Evolutionary conservation across 352 stramenopile species (phyloP).

Genomic region (Phytophthora ramorum): DNA sequence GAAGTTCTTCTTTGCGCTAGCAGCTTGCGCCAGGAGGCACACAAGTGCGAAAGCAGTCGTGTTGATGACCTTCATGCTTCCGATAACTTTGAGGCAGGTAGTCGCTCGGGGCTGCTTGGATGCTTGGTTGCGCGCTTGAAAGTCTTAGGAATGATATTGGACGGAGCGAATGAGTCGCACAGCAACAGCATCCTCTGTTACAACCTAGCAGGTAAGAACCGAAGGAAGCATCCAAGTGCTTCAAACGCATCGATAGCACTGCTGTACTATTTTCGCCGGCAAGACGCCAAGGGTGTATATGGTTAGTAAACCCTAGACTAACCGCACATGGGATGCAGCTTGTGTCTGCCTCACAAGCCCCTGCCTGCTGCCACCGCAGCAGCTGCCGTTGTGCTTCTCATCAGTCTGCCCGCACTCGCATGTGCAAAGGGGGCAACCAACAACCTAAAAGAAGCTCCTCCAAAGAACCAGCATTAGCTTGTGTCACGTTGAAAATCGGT

Average conservation of each 20-base stretch:
- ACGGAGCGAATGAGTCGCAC: neutral
- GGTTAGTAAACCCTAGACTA: no score
- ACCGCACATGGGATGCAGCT: no score
- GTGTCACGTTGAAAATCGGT: no score
- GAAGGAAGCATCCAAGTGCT: neutral
- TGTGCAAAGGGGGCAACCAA: neutral
- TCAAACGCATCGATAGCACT: neutral
- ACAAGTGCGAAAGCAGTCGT: slow-evolving; percentile 12
- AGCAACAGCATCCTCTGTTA: neutral
- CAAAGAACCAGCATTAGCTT: neutral
- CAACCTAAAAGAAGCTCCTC: neutral
- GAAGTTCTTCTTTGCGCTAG: slow-evolving; percentile 16
- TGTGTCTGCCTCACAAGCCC: no score
- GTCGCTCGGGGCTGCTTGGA: neutral
- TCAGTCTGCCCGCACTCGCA: no score
- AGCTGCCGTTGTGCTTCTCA: no score
- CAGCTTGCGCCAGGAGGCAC: slow-evolving; percentile 15
- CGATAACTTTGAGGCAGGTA: neutral
- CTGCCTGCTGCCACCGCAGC: no score
- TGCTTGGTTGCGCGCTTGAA: slow-evolving; percentile 17
- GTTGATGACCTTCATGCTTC: slow-evolving; percentile 31
- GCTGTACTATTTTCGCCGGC: neutral
- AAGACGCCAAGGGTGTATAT: neutral
- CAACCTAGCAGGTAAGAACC: neutral
- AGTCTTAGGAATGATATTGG: slow-evolving; percentile 22